phyloP scores from a whole-genome alignment of 116 monocot genomes.

The Posidonia oceanica region DNA sequence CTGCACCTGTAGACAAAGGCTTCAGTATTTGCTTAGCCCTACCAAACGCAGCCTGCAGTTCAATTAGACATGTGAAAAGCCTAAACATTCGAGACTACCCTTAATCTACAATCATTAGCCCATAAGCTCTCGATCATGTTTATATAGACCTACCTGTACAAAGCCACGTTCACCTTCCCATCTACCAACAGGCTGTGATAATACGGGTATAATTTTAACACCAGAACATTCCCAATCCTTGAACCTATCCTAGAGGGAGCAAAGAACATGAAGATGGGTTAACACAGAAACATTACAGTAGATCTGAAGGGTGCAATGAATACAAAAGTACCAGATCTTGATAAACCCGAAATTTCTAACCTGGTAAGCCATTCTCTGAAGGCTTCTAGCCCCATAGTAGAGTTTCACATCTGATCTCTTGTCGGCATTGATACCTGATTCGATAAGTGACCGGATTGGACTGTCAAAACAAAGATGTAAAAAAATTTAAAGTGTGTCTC shows the following conservation, averaged over 20 bases:
- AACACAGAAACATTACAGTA: not conserved
- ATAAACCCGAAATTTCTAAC: slow-evolving; percentile 13
- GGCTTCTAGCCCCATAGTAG: slow-evolving; percentile 91
- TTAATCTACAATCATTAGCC: not conserved
- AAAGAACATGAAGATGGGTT: not conserved
- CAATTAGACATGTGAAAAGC: not conserved
- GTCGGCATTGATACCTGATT: slow-evolving; percentile 57
- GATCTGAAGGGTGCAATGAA: not conserved
- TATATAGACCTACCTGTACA: slow-evolving; percentile 58
- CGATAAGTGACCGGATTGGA: slow-evolving; percentile 87
- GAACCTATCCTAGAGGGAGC: slow-evolving; percentile 56
- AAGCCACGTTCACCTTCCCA: slow-evolving; percentile 88
- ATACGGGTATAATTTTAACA: slow-evolving; percentile 71
- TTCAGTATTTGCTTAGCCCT: slow-evolving; percentile 53
- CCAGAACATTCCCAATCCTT: slow-evolving; percentile 81
- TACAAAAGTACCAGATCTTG: too few species aligned
- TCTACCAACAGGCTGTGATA: slow-evolving; percentile 69
- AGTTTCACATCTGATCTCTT: slow-evolving; percentile 82
- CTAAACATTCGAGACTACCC: not conserved
- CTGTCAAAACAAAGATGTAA: slow-evolving; percentile 18
- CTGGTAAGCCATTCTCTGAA: slow-evolving; percentile 98
- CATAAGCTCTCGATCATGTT: not conserved
- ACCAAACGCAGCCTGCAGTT: slow-evolving; percentile 58
- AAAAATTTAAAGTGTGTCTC: not conserved
- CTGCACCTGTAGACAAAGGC: slow-evolving; percentile 71